Base-by-base conservation (phyloP, 345 rosid genomes). In the Boechera retrofracta region DNA sequence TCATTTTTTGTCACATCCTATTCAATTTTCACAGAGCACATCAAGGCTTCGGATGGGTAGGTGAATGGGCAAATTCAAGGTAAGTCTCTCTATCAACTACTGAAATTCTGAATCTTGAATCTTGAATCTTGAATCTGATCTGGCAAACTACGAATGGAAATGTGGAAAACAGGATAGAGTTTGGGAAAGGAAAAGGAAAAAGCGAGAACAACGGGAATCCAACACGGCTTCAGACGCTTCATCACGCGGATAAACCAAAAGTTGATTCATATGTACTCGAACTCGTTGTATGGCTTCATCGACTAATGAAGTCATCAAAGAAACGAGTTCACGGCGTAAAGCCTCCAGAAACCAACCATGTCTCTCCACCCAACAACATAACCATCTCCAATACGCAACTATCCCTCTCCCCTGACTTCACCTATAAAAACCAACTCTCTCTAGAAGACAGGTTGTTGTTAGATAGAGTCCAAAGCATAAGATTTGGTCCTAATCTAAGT, bases 21-120 rank as follows among this genome's bases (percentile, higher is more conserved):
- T 24, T 61, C 13, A 39, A 42, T 69, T 45, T 67, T 8, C 59
- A 63, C 86, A 95, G 99, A 80, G 91, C 91, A 29, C 94, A 89
- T 82, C 98, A 95, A 81, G 92, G 95, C 41, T 92, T 95, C 10
- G 99, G 99, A 44, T 87, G 98, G 98, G 94, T 95, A 7, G 99
- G 99, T 79, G 99, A 95, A 81, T 95, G 99, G 99, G 99, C 97
- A 33, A 95, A 84, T 65, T 83, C 85, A 29, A 88, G 92, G 97
- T 91, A 33, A 84, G 89, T 81, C 67, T 68, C 58, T 57, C 29
- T 26, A 47, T 66, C 63, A 18, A 44, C 21, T 35, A 55, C 21
- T 65, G 9, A 3, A 69, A 8, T 47, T 10, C 5, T 21, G 6
- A 68, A 10, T 45, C 57, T 7, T 12, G 7, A 69, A 11, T 26